phyloP scores from a whole-genome alignment of 2,329 filamentous ascomycete genomes.

The Cordyceps cicadae region DNA sequence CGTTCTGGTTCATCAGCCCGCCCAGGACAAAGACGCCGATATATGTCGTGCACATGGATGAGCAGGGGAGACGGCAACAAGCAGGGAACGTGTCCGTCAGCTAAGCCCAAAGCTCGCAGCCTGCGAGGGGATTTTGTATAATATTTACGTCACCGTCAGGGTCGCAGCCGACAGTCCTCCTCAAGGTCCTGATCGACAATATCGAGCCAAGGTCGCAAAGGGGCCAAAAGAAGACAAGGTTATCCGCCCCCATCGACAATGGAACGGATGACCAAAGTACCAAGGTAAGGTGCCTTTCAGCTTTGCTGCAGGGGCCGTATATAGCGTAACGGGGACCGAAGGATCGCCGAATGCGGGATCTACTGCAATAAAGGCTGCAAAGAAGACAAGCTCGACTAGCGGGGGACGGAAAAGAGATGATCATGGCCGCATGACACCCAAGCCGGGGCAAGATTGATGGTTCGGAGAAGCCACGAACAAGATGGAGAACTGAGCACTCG shows the following conservation, averaged over 20 bases:
- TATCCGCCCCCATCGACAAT: neutral
- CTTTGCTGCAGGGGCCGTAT: neutral
- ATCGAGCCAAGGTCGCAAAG: neutral
- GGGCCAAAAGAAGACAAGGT: neutral
- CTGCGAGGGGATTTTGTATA: neutral
- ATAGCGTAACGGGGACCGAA: conserved; percentile 1
- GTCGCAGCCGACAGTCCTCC: neutral
- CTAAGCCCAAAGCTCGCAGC: neutral
- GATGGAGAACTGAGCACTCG: neutral
- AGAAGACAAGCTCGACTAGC: neutral
- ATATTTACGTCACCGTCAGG: conserved; percentile 1
- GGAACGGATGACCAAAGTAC: neutral
- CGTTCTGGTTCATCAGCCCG: neutral
- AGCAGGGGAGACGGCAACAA: neutral
- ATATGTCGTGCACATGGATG: neutral
- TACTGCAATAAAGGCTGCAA: neutral
- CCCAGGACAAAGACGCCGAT: neutral
- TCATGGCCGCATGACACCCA: neutral
- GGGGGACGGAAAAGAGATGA: neutral
- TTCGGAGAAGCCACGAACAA: conserved; percentile 6
- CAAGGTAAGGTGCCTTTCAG: neutral
- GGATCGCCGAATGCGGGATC: conserved; percentile 2
- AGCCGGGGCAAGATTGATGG: neutral
- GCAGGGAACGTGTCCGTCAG: neutral
- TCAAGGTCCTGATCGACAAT: neutral